Percentiles rank a stretch among this genome's conserved stretches.
Conservation (phyloP, 1,284 basidiomycete species). For the Anthracocystis panici-leucophaei region DNA sequence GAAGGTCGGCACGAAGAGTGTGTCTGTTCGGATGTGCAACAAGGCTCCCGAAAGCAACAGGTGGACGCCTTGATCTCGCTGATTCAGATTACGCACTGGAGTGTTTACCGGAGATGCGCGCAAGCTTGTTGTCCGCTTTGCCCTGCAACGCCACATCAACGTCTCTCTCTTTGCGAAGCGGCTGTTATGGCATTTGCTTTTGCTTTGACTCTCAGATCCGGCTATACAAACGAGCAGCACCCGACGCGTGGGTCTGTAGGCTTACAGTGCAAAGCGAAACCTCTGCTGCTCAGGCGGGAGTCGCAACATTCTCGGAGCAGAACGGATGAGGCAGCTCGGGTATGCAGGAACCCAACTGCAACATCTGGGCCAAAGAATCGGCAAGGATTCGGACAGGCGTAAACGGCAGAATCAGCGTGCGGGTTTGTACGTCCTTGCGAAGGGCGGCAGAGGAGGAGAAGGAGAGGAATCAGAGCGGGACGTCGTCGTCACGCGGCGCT, state of each 20-base stretch:
- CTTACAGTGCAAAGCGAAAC: too few relatives aligned
- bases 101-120: not conserved
- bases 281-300: too few relatives aligned
- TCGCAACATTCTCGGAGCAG: too few relatives aligned
- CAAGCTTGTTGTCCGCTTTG: not conserved
- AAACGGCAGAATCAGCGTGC: too few relatives aligned
- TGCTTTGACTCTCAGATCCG: not conserved
- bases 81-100: not conserved
- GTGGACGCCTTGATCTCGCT: conserved; percentile 1
- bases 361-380: too few relatives aligned
- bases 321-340: too few relatives aligned
- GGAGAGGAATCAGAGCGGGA: not conserved
- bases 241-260: not conserved
- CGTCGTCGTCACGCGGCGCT: conserved; percentile 10
- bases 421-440: not conserved
- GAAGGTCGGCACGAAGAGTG: too few relatives aligned
- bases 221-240: not conserved
- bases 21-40: too few relatives aligned
- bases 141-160: not conserved
- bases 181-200: not conserved
- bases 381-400: too few relatives aligned
- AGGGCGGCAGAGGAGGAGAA: not conserved
- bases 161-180: not conserved
- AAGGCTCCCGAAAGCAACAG: not conserved
- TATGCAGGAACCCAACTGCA: too few relatives aligned